These are phyloP conservation scores for Dictyostelium purpureum DNA, from an alignment of 78 protist genomes.

Conservation along the genomic window DNA sequence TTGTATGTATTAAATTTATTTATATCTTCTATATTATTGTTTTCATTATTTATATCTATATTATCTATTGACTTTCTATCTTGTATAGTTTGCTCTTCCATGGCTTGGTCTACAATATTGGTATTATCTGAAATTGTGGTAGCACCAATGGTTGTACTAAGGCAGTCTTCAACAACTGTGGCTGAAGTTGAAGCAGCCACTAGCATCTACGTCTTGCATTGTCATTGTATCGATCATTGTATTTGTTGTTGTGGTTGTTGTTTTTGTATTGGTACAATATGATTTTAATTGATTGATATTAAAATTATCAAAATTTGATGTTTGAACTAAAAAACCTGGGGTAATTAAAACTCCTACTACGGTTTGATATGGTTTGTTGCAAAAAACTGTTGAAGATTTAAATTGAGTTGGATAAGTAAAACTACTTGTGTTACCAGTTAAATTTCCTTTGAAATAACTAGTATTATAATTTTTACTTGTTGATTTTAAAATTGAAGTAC, in stretches of 20 bases:
- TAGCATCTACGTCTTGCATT: neutral
- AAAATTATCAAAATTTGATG: neutral
- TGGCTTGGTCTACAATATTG: neutral
- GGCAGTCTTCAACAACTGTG: neutral
- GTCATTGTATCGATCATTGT: neutral
- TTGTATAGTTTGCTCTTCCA: neutral
- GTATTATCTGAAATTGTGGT: neutral
- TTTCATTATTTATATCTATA: neutral
- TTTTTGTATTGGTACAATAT: neutral
- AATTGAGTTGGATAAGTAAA: neutral
- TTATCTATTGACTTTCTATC: neutral
- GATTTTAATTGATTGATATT: no score
- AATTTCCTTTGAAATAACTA: neutral
- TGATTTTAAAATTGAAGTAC: neutral
- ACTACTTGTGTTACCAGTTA: neutral
- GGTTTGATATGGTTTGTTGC: neutral
- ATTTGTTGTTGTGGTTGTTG: neutral
- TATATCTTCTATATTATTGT: neutral
- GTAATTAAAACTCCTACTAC: conserved; percentile 35
- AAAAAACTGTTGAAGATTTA: neutral
- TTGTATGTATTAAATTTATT: neutral
- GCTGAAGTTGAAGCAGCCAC: conserved; percentile 7
- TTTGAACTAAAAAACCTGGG: conserved; percentile 31
- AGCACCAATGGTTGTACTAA: neutral
- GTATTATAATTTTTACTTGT: neutral